Base-by-base conservation (phyloP, 371 early-diverging fungal genomes). In the Lichtheimia corymbifera region DNA sequence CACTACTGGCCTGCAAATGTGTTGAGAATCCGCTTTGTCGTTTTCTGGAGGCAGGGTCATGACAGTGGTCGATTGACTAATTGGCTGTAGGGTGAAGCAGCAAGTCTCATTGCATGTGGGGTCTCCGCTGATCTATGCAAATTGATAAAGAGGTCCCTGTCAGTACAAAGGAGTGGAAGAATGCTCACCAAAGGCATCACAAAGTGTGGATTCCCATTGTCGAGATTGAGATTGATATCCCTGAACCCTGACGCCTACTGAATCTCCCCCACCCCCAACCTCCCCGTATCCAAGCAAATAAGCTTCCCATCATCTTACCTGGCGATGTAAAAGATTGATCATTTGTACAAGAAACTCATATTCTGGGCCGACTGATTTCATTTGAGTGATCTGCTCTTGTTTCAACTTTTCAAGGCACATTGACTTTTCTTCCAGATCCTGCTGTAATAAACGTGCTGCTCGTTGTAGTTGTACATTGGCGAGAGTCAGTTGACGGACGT, bases 321-420 rank as follows among this genome's bases (percentile, higher is more conserved):
- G 78, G 61, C 78, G 72, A 28, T 80, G 71, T 27, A 80, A 54
- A 43, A 74, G 41, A 55, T 80, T 64, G n/a, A 80, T 65, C 52
- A 77, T 73, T 64, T 80, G 80, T 13, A 80, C 80, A 17, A 80
- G 63, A 59, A 75, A 80, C 63, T 80, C 81, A 55, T 81, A 81
- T 53, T 81, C 81, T 44, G 81, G 81, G 4, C 81, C 81, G 5
- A 77, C 78, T 14, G 64, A 65, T 59, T 77, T 77, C 76, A 81
- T 77, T 45, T 72, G 63, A 11, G 68, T 47, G n/a, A 81, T 74
- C 40, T 75, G 76, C 12, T 81, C 76, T 25, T 43, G 59, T 17
- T 67, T 59, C 18, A 63, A 60, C 18, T 63, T 49, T 22, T 44
- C 52, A 50, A 59, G 63, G 61, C 12, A 64, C 18, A 28, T 45